Base-by-base conservation (phyloP, 2,329 filamentous ascomycete genomes). In the Stagonosporopsis cucurbitacearum region DNA sequence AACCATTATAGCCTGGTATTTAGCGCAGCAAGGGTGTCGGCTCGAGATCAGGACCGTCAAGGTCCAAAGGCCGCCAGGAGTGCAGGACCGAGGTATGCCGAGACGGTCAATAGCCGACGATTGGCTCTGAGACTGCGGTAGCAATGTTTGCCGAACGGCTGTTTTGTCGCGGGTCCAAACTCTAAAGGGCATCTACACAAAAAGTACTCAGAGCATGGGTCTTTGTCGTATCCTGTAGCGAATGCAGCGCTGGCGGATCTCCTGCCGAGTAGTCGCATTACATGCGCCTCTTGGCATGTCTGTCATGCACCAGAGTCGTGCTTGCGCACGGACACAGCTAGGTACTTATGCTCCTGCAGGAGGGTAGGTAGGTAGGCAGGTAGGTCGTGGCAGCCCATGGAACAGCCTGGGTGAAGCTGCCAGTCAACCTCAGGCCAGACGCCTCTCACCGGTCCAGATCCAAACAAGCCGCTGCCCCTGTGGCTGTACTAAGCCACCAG, bases 371-470 rank as follows among this genome's bases (percentile, higher is more conserved):
- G 25, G 25, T 26, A 9, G 5, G 25, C 25, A 5, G 25, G 25
- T 11, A 41, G 22, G 17, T 39, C 19, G 17, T 40, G 36, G 17
- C 33, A 36, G 25, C 12, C 30, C 13, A 15, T 32, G 12, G 30
- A 19, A 36, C 52, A 20, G 46, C 41, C 41, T 36, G 36, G 42
- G 41, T 41, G 36, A 49, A 28, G 53, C 47, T 42, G 37, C n/a
- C 41, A 26, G 47, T 56, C 53, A 56, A 51, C 53, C 53, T 56
- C 37, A 40, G 30, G 42, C 37, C 23, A 50, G 26, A 20, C 22
- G n/a, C 19, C n/a, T 35, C 42, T 47, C 33, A 50, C 53, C 53
- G 53, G 53, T 56, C 41, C 36, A 56, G 46, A 41, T 33, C 26
- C 12, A 26, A 25, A 20, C 12, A 26, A 25, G 20, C 40, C 33